Evolutionary conservation across 495 filamentous ascomycete species (phyloP).

Genomic region (Echria macrotheca): DNA sequence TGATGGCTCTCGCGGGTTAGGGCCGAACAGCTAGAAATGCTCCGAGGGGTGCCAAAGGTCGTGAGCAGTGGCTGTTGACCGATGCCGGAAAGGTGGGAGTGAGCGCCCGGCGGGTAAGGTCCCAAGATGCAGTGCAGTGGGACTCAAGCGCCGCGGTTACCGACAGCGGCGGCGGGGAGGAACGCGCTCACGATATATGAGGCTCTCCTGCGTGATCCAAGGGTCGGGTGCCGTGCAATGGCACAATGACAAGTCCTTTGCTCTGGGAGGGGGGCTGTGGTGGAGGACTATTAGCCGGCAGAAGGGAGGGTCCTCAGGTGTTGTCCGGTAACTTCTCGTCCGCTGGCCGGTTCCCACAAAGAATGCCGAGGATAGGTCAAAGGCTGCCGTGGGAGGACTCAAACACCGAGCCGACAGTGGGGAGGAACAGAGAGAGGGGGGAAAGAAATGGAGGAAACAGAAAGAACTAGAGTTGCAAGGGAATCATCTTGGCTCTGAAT

Average conservation of each 20-base stretch:
- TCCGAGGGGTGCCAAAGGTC: too few relatives aligned
- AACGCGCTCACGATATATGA: constrained; percentile 8
- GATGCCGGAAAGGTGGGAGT: constrained; percentile 8
- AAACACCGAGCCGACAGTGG: background rate
- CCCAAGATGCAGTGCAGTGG: constrained; percentile 3
- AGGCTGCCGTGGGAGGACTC: background rate
- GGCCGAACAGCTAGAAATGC: constrained; percentile 8
- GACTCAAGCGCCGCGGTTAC: constrained; percentile 10
- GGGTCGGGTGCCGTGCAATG: constrained; percentile 3
- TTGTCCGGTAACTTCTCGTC: constrained; percentile 11
- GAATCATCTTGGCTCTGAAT: constrained; percentile 20
- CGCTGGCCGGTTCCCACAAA: constrained; percentile 13
- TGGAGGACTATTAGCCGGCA: constrained; percentile 14
- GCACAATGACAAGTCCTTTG: constrained; percentile 9
- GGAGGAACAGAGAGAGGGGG: constrained; percentile 8
- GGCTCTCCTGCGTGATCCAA: constrained; percentile 14
- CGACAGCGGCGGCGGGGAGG: constrained; percentile 1
- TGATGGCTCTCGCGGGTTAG: constrained; percentile 29
- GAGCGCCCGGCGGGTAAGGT: constrained; percentile 1
- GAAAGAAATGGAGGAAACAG: constrained; percentile 4
- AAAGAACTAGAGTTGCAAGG: constrained; percentile 19
- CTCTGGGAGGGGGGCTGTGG: too few relatives aligned
- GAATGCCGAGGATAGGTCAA: constrained; percentile 29
- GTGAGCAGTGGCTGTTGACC: too few relatives aligned
- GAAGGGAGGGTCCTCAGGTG: background rate